These are phyloP conservation scores for Cryptococcus floricola DNA, from an alignment of 1,284 basidiomycete genomes.

Conservation along the genomic window DNA sequence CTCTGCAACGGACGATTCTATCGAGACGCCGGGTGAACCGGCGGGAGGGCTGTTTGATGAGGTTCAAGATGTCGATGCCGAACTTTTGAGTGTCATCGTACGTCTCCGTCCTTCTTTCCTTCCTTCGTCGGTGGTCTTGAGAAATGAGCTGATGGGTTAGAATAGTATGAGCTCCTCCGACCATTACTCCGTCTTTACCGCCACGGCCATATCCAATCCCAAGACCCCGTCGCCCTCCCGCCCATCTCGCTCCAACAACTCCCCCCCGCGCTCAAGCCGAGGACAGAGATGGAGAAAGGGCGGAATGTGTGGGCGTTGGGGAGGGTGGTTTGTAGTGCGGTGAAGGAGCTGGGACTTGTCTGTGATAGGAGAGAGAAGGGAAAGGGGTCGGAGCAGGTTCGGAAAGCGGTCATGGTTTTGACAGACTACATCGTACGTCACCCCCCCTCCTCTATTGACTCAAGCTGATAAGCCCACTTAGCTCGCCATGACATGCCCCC, in stretches of 20 bases:
- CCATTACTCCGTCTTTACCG: slow-evolving; percentile 39
- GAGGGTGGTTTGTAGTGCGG: slow-evolving; percentile 19
- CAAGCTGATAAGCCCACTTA: slow-evolving; percentile 6
- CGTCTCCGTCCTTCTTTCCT: slow-evolving; percentile 2
- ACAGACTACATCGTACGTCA: slow-evolving; percentile 39
- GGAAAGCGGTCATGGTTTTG: slow-evolving; percentile 24
- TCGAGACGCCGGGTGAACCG: neutral
- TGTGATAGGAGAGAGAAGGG: neutral
- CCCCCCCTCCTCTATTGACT: neutral
- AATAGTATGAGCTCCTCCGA: slow-evolving; percentile 36
- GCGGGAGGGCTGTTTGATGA: neutral
- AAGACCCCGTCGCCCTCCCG: slow-evolving; percentile 39
- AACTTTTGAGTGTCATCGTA: slow-evolving; percentile 31
- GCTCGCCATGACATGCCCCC: slow-evolving; percentile 28
- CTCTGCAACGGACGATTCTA: neutral
- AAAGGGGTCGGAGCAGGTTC: slow-evolving; percentile 5
- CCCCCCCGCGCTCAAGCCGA: slow-evolving; percentile 25
- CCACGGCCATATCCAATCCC: slow-evolving; percentile 41
- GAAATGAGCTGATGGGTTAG: too few relatives aligned
- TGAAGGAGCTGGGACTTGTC: slow-evolving; percentile 21
- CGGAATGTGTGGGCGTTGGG: slow-evolving; percentile 40
- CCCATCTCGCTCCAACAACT: slow-evolving; percentile 33
- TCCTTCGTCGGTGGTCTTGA: too few relatives aligned
- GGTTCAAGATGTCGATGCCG: slow-evolving; percentile 9
- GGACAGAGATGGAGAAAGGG: slow-evolving; percentile 37